Evolutionary conservation across 1,139 yeast species (phyloP).

Genomic region (Williopsis jadinii): DNA sequence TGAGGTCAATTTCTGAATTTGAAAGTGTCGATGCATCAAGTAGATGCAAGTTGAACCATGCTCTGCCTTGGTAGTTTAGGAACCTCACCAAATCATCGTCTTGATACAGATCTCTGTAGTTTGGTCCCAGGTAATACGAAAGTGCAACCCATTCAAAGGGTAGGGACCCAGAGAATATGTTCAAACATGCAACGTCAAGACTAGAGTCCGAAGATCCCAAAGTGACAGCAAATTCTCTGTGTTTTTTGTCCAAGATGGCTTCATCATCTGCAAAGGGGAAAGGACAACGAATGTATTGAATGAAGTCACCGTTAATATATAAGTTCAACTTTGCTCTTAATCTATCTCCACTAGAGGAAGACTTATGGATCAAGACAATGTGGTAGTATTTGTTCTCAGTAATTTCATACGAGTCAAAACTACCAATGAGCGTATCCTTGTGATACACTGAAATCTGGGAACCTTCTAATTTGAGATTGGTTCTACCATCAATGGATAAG

Average conservation of each 20-base stretch:
- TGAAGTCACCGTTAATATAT: conserved; percentile 16
- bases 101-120: conserved; percentile 32
- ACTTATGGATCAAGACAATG: conserved; percentile 16
- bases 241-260: conserved; percentile 1
- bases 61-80: conserved; percentile 27
- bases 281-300: conserved; percentile 16
- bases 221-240: conserved; percentile 1
- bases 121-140: conserved; percentile 31
- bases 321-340: conserved; percentile 15
- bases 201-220: conserved; percentile 12
- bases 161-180: conserved; percentile 23
- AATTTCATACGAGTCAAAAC: conserved; percentile 14
- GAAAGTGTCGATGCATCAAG: conserved; percentile 15
- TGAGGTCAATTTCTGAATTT: conserved; percentile 13
- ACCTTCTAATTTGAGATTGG: conserved; percentile 8
- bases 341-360: conserved; percentile 9
- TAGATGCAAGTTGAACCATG: conserved; percentile 26
- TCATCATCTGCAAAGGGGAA: conserved; percentile 11
- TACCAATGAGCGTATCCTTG: conserved; percentile 6
- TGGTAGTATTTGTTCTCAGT: conserved; percentile 14
- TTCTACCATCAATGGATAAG: conserved; percentile 9
- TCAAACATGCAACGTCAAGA: conserved; percentile 16
- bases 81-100: conserved; percentile 28
- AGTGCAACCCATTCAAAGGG: conserved; percentile 30
- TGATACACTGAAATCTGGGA: conserved; percentile 12